Conservation (phyloP, 2,329 filamentous ascomycete species). For the Cercospora zeae-maydis region DNA sequence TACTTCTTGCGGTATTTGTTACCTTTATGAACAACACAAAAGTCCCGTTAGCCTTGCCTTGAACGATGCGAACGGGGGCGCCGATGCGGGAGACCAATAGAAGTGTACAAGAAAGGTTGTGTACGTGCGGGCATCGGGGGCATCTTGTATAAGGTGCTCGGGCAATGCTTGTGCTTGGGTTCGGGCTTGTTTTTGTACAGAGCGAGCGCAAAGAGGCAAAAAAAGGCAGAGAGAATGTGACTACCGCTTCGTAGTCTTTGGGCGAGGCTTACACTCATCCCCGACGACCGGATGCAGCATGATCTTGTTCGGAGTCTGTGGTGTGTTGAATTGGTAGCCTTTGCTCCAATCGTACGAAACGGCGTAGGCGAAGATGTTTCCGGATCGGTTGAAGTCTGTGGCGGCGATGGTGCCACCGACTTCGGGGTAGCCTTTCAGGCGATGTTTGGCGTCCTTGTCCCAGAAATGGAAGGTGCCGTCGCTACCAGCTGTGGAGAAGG, state of each 20-base stretch:
- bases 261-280: slow-evolving; percentile 51
- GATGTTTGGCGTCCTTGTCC: slow-evolving; percentile 63
- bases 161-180: background rate
- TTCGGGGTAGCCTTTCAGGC: slow-evolving; percentile 61
- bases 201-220: background rate
- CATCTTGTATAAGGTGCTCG: background rate
- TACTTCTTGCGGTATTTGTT: background rate
- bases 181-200: background rate
- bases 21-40: background rate
- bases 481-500: slow-evolving; percentile 93
- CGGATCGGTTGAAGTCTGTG: slow-evolving; percentile 85
- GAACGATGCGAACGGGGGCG: background rate
- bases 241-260: slow-evolving; percentile 48
- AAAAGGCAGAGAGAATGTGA: background rate
- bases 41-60: background rate
- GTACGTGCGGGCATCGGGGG: background rate
- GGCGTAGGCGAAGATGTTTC: slow-evolving; percentile 61
- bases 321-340: slow-evolving; percentile 81
- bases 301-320: slow-evolving; percentile 50
- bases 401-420: slow-evolving; percentile 75
- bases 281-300: slow-evolving; percentile 49
- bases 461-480: slow-evolving; percentile 97
- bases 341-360: slow-evolving; percentile 99
- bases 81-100: too few species aligned
- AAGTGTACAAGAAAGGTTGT: too few species aligned